A percentile compares a stretch with the other conserved stretches of the same genome.
Evolutionary conservation across 2,329 filamentous ascomycete genomes (phyloP).

Genomic region (Penicillium sp.): DNA sequence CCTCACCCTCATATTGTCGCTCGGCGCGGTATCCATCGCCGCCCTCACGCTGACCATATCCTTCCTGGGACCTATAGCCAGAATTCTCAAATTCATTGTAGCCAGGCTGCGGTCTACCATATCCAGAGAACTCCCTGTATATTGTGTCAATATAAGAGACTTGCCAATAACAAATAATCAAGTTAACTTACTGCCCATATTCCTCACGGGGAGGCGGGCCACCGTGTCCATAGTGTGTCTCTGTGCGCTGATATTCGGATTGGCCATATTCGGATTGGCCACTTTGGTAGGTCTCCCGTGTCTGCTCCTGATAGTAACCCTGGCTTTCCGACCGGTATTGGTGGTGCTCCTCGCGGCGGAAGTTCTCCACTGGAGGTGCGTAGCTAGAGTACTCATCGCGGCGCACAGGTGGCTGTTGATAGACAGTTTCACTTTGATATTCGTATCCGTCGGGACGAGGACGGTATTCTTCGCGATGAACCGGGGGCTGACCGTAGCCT

Average conservation of each 20-base stretch:
- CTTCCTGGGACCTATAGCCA: constrained; percentile 15
- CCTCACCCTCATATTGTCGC: constrained; percentile 20
- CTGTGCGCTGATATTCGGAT: constrained; percentile 17
- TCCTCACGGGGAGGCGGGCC: constrained; percentile 9
- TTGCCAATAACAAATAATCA: constrained; percentile 11
- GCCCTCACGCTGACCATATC: constrained; percentile 19
- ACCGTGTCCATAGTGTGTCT: constrained; percentile 22
- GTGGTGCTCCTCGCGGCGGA: constrained; percentile 18
- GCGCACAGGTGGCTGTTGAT: constrained; percentile 13
- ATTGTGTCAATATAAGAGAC: constrained; percentile 2
- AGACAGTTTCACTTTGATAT: constrained; percentile 19
- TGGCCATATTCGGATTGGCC: constrained; percentile 16
- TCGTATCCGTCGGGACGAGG: constrained; percentile 12
- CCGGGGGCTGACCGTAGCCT: constrained; percentile 14
- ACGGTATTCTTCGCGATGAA: constrained; percentile 12
- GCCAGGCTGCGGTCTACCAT: constrained; percentile 17
- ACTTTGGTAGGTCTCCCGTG: constrained; percentile 17
- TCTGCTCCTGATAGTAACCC: constrained; percentile 19
- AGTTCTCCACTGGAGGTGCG: constrained; percentile 12
- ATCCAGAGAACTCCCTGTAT: constrained; percentile 23
- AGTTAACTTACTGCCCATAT: constrained; percentile 23
- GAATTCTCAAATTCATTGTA: constrained; percentile 17
- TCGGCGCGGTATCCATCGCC: constrained; percentile 23
- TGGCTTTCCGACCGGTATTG: constrained; percentile 14
- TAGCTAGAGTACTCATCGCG: constrained; percentile 14